A percentile compares a stretch with the other conserved stretches of the same genome.
These are phyloP conservation scores for Hyphopichia buzzinii DNA, from an alignment of 1,139 yeast genomes.

Conservation along the genomic window DNA sequence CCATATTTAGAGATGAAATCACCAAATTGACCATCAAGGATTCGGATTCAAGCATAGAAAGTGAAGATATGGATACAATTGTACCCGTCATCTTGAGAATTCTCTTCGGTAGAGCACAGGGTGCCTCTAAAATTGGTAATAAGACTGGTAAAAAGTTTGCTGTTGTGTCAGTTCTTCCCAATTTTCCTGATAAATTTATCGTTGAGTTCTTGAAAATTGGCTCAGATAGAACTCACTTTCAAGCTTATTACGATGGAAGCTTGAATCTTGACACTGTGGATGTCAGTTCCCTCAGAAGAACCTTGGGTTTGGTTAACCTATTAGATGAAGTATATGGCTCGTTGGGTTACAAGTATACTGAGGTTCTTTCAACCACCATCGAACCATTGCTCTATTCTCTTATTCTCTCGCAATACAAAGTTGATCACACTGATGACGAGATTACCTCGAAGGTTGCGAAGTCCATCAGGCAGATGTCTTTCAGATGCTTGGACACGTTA, in stretches of 20 bases:
- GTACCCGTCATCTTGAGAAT: conserved; percentile 78
- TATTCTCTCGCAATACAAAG: conserved; percentile 49
- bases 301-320: conserved; percentile 71
- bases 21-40: conserved; percentile 55
- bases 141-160: conserved; percentile 76
- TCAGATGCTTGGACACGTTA: conserved; percentile 53
- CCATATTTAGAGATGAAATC: conserved; percentile 81
- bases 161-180: conserved; percentile 68
- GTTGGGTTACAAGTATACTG: conserved; percentile 58
- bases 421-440: conserved; percentile 12
- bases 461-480: conserved; percentile 57
- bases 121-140: conserved; percentile 54
- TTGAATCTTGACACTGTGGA: conserved; percentile 15
- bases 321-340: conserved; percentile 60
- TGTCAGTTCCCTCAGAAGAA: conserved; percentile 43
- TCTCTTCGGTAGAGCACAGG: conserved; percentile 83
- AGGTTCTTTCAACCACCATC: conserved; percentile 51
- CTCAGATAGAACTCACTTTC: conserved; percentile 49
- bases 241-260: conserved; percentile 28
- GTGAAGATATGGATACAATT: conserved; percentile 53
- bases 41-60: conserved; percentile 56
- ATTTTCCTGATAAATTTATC: conserved; percentile 54
- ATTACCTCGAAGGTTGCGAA: conserved; percentile 47
- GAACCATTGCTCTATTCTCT: conserved; percentile 61
- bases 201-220: conserved; percentile 62